Evolutionary conservation across 2,329 filamentous ascomycete species (phyloP), one percentile per base, ranked within the genome.

Genomic region (Penicillium sp.): DNA sequence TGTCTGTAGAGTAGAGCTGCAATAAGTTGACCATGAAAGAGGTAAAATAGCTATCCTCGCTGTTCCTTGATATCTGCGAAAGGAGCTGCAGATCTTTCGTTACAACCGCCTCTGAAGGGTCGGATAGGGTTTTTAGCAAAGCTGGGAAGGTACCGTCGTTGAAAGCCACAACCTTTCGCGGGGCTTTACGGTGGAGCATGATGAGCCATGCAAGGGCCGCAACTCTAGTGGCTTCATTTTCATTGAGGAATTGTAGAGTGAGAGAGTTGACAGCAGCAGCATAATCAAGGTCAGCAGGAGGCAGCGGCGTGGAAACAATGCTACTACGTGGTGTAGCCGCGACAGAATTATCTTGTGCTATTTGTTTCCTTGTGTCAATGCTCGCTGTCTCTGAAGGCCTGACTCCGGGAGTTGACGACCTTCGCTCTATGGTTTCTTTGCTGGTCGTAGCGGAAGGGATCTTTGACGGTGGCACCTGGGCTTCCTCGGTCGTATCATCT

Each of bases 11-110:
- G 71, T 99, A 99, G 1, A 99, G 83, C 70, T 97, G 94, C 41
- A 99, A 79, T 10, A 99, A 80, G 69, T 96, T 96, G 58, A 97
- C 89, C 94, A 99, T 99, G 72, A 99, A 99, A 25, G 93, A 96
- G 1, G 90, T 88, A 70, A 99, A 99, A 74, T 97, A 97, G 61
- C 92, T 91, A 69, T 99, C 94, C 67, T 97, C 94, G 69, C 91
- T 97, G 66, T 97, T 96, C 61, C 89, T 87, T 3, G 93, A 97
- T 52, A 99, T 97, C 64, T 99, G 94, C 0, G 93, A 97, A 2
- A 99, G 81, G 16, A 99, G 81, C 61, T 97, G 90, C 30, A 99
- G 77, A 71, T 99, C 94, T 65, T 94, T 90, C 5, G 91, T 97
- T 1, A 99, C 95, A 7, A 99, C 94, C 17, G 91, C 90, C 71